Evolutionary conservation across 805 yeast species (phyloP).

Genomic region (Ogataea zsoltii): DNA sequence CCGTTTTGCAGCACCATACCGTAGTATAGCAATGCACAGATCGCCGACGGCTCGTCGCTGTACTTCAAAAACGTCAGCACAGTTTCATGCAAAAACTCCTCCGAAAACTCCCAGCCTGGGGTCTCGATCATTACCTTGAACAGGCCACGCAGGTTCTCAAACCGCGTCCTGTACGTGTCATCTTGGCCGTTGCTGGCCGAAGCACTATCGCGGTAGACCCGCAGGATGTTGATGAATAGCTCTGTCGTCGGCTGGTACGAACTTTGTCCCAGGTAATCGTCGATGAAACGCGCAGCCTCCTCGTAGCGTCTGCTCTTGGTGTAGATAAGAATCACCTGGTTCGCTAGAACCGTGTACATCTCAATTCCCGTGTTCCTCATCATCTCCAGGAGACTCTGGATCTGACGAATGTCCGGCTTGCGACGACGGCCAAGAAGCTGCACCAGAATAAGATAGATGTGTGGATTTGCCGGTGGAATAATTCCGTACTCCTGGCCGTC

Average conservation of each 20-base stretch:
- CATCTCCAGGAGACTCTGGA: constrained; percentile 31
- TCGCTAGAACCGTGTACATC: constrained; percentile 38
- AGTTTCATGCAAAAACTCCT: constrained; percentile 19
- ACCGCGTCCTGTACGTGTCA: constrained; percentile 10
- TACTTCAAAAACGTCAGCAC: constrained; percentile 26
- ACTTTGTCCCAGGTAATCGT: constrained; percentile 21
- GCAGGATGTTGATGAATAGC: constrained; percentile 19
- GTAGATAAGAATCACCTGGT: constrained; percentile 39
- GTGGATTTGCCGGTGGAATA: constrained; percentile 41
- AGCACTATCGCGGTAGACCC: constrained; percentile 19
- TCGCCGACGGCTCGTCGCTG: constrained; percentile 27
- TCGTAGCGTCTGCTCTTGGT: constrained; percentile 30
- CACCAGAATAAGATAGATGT: constrained; percentile 42
- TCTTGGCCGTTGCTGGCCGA: constrained; percentile 9
- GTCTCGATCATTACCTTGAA: constrained; percentile 19
- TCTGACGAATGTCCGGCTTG: constrained; percentile 26
- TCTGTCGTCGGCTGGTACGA: constrained; percentile 18
- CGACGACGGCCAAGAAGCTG: constrained; percentile 35
- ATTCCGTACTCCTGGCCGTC: constrained; percentile 19
- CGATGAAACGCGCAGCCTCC: constrained; percentile 36
- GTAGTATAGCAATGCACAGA: constrained; percentile 27
- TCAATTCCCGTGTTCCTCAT: constrained; percentile 34
- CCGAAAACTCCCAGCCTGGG: constrained; percentile 18
- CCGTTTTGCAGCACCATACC: constrained; percentile 21
- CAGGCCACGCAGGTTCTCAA: constrained; percentile 16